These are phyloP conservation scores for Epichloe elymi DNA, from an alignment of 2,329 filamentous ascomycete genomes.

Conservation along the genomic window DNA sequence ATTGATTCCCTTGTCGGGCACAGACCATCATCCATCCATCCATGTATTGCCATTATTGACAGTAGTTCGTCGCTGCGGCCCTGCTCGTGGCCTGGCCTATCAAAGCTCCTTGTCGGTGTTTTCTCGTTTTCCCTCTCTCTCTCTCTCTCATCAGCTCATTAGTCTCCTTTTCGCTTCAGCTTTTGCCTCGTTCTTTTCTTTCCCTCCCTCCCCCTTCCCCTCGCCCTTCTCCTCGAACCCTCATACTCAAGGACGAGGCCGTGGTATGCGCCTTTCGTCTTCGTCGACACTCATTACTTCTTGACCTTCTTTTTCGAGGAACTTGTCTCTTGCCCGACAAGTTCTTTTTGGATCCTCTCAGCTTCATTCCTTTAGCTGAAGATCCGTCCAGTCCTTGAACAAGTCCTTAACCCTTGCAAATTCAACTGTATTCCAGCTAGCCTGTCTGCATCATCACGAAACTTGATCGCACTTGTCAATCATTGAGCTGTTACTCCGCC, in stretches of 20 bases:
- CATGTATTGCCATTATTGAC: too few species aligned
- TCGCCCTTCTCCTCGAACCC: background rate
- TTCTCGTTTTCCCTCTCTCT: too few species aligned
- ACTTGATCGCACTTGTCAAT: background rate
- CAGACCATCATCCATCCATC: too few species aligned
- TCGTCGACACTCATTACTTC: background rate
- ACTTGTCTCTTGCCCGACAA: background rate
- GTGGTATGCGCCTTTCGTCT: background rate
- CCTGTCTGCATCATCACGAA: background rate
- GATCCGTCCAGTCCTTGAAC: constrained; percentile 25
- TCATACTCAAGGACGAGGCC: background rate
- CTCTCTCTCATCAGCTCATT: too few species aligned
- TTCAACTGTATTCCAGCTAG: background rate
- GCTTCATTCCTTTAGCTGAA: constrained; percentile 20
- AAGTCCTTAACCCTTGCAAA: constrained; percentile 11
- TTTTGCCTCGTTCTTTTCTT: background rate
- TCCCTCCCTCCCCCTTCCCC: background rate
- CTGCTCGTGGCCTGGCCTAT: too few species aligned
- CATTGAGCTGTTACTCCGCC: background rate
- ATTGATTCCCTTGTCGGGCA: too few species aligned
- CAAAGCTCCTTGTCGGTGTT: too few species aligned
- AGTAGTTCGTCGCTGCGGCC: too few species aligned
- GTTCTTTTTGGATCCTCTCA: constrained; percentile 6
- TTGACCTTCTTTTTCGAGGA: constrained; percentile 1
- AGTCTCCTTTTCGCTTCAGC: constrained; percentile 1